Evolutionary conservation across 2,329 filamentous ascomycete genomes (phyloP).

Genomic region (Neoarthrinium moseri): DNA sequence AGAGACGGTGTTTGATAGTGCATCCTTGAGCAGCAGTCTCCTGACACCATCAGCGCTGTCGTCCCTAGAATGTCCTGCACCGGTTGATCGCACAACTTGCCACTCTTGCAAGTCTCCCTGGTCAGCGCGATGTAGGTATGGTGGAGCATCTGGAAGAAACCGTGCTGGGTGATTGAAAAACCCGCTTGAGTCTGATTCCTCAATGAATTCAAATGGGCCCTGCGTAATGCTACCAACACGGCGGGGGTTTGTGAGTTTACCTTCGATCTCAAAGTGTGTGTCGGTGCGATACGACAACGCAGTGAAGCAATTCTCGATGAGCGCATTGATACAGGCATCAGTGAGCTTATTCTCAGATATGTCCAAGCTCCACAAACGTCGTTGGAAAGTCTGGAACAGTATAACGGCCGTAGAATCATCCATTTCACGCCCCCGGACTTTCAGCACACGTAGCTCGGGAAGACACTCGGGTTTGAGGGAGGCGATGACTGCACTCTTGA

Average conservation of each 20-base stretch:
- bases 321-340: slow-evolving; percentile 37
- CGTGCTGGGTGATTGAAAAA: slow-evolving; percentile 44
- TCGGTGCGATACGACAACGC: slow-evolving; percentile 30
- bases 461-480: slow-evolving; percentile 33
- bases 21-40: slow-evolving; percentile 22
- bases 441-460: slow-evolving; percentile 50
- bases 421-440: slow-evolving; percentile 45
- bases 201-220: slow-evolving; percentile 42
- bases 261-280: slow-evolving; percentile 44
- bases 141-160: slow-evolving; percentile 48
- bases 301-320: slow-evolving; percentile 33
- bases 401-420: slow-evolving; percentile 35
- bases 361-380: slow-evolving; percentile 57
- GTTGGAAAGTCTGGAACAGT: slow-evolving; percentile 32
- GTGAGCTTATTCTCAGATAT: slow-evolving; percentile 50
- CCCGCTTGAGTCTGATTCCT: slow-evolving; percentile 46
- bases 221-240: slow-evolving; percentile 30
- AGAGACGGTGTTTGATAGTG: slow-evolving; percentile 10
- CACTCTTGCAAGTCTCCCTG: slow-evolving; percentile 21
- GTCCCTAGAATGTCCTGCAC: slow-evolving; percentile 23
- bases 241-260: slow-evolving; percentile 32
- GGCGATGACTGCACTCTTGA: slow-evolving; percentile 33
- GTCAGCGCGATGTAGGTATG: slow-evolving; percentile 29
- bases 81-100: slow-evolving; percentile 33
- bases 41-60: slow-evolving; percentile 34